Conservation (phyloP, 2,329 filamentous ascomycete genomes). For the Phaeosphaeriaceae sp. region DNA sequence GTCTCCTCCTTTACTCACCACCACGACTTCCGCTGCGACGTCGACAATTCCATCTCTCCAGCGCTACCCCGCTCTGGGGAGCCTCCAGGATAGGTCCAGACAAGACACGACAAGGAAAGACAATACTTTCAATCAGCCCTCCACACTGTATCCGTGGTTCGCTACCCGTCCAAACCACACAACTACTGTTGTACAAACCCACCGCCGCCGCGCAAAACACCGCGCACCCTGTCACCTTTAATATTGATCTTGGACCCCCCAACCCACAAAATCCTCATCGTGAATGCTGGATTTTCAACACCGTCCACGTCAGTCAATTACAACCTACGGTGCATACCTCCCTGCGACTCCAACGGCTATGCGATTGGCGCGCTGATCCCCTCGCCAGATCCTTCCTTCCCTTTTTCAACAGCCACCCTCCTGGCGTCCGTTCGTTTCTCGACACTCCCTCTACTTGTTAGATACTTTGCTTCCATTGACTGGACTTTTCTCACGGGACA, state of each 20-base stretch:
- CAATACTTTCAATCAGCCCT: too few relatives aligned
- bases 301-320: slow-evolving; percentile 35
- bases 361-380: slow-evolving; percentile 36
- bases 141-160: too few relatives aligned
- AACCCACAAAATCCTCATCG: slow-evolving; percentile 14
- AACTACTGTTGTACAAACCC: background rate
- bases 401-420: slow-evolving; percentile 41
- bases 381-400: slow-evolving; percentile 30
- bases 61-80: slow-evolving; percentile 17
- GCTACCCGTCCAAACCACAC: too few relatives aligned
- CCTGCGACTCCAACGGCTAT: slow-evolving; percentile 23
- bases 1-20: slow-evolving; percentile 18
- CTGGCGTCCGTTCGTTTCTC: slow-evolving; percentile 53
- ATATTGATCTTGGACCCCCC: slow-evolving; percentile 10
- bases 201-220: background rate
- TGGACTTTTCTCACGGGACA: slow-evolving; percentile 38
- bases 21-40: slow-evolving; percentile 41
- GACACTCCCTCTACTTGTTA: slow-evolving; percentile 35
- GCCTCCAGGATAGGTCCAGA: slow-evolving; percentile 9
- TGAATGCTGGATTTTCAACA: slow-evolving; percentile 45
- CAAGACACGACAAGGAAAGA: too few relatives aligned
- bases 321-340: background rate
- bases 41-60: slow-evolving; percentile 30
- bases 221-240: slow-evolving; percentile 21
- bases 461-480: slow-evolving; percentile 42